A percentile compares a stretch with the other conserved stretches of the same genome.
phyloP scores from a whole-genome alignment of 495 filamentous ascomycete species.

The Aspergillus heteromorphus region DNA sequence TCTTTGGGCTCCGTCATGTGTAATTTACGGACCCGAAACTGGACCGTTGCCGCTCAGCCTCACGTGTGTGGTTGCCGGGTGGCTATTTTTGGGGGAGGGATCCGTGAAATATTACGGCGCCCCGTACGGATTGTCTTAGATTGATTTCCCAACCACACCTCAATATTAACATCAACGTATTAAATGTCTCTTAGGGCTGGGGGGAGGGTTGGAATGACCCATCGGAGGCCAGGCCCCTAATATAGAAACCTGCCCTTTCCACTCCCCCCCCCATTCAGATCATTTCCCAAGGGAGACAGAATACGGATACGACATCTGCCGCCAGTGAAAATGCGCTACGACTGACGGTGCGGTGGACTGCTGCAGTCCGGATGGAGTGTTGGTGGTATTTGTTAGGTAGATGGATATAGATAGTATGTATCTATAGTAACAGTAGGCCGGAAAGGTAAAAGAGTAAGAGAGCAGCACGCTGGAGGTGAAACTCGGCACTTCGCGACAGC shows the following conservation, averaged over 20 bases:
- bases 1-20: constrained; percentile 9
- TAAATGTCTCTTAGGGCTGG: not conserved
- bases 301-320: not conserved
- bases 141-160: constrained; percentile 4
- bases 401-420: too few species aligned
- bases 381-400: too few species aligned
- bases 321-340: too few species aligned
- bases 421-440: too few species aligned
- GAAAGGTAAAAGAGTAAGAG: too few species aligned
- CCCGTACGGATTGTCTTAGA: not conserved
- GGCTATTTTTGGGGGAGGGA: constrained; percentile 20
- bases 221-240: not conserved
- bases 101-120: constrained; percentile 13
- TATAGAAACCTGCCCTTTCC: too few species aligned
- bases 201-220: not conserved
- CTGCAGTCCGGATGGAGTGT: too few species aligned
- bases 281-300: not conserved
- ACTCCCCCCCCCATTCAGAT: not conserved
- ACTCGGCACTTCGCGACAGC: too few species aligned
- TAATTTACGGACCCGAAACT: constrained; percentile 22
- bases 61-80: constrained; percentile 18
- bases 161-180: too few species aligned
- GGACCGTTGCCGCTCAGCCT: constrained; percentile 14
- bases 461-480: too few species aligned
- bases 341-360: too few species aligned